Base-by-base conservation (phyloP, 495 filamentous ascomycete species). In the Neurospora tetrasperma region DNA sequence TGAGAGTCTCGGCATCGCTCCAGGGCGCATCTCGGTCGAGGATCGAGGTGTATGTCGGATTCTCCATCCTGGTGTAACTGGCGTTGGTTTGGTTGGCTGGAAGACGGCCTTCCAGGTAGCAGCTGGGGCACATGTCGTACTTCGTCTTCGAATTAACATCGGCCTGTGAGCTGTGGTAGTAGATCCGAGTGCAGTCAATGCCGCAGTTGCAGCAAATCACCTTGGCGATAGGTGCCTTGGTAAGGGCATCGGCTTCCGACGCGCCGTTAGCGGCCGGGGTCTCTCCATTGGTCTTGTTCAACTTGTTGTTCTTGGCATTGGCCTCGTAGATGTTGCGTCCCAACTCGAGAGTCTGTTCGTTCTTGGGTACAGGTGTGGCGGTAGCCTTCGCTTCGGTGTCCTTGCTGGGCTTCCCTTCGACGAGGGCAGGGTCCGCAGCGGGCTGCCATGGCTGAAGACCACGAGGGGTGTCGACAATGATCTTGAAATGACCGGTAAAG, bases 381-480 rank as follows among this genome's bases (percentile, higher is more conserved):
- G 77, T 87, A 23, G 87, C 89, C 70, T 89, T 92, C 43, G 89
- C 89, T 11, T 94, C 91, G n/a, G 91, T 92, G 42, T 93, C 89
- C 71, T 88, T 86, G 80, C 90, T 96, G 23, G 92, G 94, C 42
- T 90, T 84, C 27, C 93, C 91, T 54, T 85, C 84, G 14, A 81
- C 75, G 31, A 93, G 85, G 40, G 88, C 84, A 16, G 92, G 88
- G 78, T 92, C 90, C 0, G 94, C 89, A 5, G 91, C 91, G 27
- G 96, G 96, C 79, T 99, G 96, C 87, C 94, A 97, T 48, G 94
- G 90, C 79, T 98, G 95, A 43, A 99, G 88, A 20, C 96, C 96
- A 41, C 96, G 92, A 68, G 96, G 96, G 5, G 96, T 98, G 80
- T 99, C 96, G 75, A 92, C 94, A 69, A 94, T 81, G 70, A 98